Percentiles rank a stretch among this genome's conserved stretches.
Evolutionary conservation across 345 rosid genomes (phyloP).

Genomic region (Heritiera fomes): DNA sequence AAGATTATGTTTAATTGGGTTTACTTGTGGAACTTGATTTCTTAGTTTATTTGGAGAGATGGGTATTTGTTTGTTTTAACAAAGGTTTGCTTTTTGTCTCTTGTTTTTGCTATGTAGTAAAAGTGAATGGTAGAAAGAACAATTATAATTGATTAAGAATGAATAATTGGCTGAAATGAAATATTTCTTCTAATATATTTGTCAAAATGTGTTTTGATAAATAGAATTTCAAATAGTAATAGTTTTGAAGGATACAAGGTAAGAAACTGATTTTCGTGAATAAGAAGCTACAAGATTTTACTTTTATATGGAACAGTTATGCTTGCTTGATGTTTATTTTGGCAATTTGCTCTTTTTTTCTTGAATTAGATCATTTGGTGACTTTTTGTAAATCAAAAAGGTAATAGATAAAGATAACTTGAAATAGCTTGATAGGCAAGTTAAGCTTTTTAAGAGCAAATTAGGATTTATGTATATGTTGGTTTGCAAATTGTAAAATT

Average conservation of each 20-base stretch:
- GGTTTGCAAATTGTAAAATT: background rate
- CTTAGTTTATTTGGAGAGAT: background rate
- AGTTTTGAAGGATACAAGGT: background rate
- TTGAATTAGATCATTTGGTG: background rate
- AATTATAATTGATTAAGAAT: background rate
- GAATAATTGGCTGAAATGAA: background rate
- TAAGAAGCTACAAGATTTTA: background rate
- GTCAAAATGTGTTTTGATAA: background rate
- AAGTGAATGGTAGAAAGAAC: background rate
- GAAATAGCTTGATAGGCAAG: background rate
- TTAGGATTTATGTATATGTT: background rate
- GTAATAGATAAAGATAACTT: too few relatives aligned
- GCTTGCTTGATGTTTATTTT: background rate
- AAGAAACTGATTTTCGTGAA: background rate
- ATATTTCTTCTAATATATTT: background rate
- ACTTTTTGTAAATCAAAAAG: background rate
- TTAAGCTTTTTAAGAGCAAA: background rate
- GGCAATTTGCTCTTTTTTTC: background rate
- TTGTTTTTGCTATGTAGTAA: background rate
- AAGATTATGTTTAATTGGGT: background rate
- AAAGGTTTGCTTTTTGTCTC: background rate
- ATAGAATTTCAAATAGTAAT: background rate
- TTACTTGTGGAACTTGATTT: background rate
- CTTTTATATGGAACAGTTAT: background rate
- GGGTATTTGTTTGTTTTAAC: background rate